These are phyloP conservation scores for Coprinopsis sp. DNA, from an alignment of 768 basidiomycete genomes.

Conservation along the genomic window DNA sequence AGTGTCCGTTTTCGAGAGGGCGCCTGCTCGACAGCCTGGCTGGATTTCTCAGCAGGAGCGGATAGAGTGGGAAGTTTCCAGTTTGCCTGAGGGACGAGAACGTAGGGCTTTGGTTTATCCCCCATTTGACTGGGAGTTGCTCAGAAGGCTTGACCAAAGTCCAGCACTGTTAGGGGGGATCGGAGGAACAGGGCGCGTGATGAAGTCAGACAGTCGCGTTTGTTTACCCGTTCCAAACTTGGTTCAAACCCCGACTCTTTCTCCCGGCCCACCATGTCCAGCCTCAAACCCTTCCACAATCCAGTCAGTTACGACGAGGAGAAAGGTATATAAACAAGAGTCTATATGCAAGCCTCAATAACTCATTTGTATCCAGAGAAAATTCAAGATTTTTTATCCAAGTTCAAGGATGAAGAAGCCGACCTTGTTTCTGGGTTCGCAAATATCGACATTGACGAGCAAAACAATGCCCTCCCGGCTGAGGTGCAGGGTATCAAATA, in stretches of 20 bases:
- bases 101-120: too few species aligned
- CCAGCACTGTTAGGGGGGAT: too few species aligned
- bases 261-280: slow-evolving; percentile 51
- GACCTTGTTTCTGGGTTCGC: slow-evolving; percentile 66
- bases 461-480: slow-evolving; percentile 28
- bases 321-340: slow-evolving; percentile 44
- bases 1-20: too few species aligned
- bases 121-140: too few species aligned
- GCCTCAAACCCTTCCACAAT: slow-evolving; percentile 54
- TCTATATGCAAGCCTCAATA: too few species aligned
- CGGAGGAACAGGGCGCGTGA: too few species aligned
- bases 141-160: too few species aligned
- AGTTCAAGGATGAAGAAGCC: slow-evolving; percentile 56
- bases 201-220: too few species aligned
- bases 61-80: too few species aligned
- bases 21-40: too few species aligned
- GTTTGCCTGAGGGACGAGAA: too few species aligned
- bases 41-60: too few species aligned
- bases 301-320: slow-evolving; percentile 67
- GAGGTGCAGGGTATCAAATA: slow-evolving; percentile 61
- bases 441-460: slow-evolving; percentile 62
- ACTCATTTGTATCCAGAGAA: slow-evolving; percentile 40
- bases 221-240: slow-evolving; percentile 10
- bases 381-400: slow-evolving; percentile 68
- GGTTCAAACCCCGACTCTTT: slow-evolving; percentile 37